These are phyloP conservation scores for Candida qinlingensis DNA, from an alignment of 805 yeast genomes.

Conservation along the genomic window DNA sequence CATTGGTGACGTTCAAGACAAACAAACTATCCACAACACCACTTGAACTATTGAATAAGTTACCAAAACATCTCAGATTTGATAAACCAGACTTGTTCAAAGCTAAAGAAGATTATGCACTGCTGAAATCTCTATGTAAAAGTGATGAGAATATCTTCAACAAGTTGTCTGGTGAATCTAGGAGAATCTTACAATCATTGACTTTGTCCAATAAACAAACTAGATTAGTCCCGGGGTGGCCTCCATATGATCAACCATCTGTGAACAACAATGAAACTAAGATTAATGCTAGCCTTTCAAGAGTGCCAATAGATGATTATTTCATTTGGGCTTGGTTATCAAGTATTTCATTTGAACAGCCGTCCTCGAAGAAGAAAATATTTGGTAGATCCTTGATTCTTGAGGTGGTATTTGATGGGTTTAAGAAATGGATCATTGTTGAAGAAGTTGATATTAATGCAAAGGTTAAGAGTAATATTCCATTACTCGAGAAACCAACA, in stretches of 20 bases:
- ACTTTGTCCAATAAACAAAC: constrained; percentile 28
- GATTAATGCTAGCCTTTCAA: constrained; percentile 36
- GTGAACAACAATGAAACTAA: constrained; percentile 10
- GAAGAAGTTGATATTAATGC: constrained; percentile 41
- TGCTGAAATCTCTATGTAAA: constrained; percentile 67
- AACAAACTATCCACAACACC: constrained; percentile 38
- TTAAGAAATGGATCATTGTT: constrained; percentile 70
- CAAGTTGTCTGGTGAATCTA: constrained; percentile 69
- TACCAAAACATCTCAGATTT: constrained; percentile 57
- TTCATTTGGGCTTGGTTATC: constrained; percentile 92
- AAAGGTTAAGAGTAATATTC: neutral
- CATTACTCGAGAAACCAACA: constrained; percentile 19
- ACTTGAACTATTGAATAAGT: constrained; percentile 53
- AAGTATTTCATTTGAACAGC: constrained; percentile 68
- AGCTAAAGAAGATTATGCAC: constrained; percentile 72
- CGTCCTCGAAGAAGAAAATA: constrained; percentile 52
- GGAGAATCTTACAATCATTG: constrained; percentile 43
- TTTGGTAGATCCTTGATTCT: constrained; percentile 81
- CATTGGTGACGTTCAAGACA: constrained; percentile 52
- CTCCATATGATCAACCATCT: constrained; percentile 24
- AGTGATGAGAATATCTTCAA: constrained; percentile 49
- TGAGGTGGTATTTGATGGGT: constrained; percentile 75
- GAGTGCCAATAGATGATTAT: constrained; percentile 77
- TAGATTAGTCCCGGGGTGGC: constrained; percentile 38
- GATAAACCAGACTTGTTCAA: constrained; percentile 65